These are phyloP conservation scores for Cryptosporidium viatorum DNA, from an alignment of 169 alveolate species.

Conservation along the genomic window DNA sequence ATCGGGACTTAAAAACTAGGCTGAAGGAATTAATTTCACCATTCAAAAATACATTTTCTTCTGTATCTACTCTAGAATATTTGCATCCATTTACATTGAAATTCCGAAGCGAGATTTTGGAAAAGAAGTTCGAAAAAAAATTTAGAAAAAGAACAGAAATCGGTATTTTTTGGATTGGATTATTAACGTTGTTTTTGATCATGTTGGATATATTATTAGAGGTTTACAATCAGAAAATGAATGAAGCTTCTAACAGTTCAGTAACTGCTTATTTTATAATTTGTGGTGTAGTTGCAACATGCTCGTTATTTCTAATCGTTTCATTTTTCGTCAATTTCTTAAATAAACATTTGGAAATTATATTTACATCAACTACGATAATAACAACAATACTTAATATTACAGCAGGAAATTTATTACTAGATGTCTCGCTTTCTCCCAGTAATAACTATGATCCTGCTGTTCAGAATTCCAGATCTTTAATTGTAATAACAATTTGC, in stretches of 20 bases:
- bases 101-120: constrained; percentile 58
- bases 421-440: constrained; percentile 27
- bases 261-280: constrained; percentile 45
- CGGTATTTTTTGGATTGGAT: constrained; percentile 70
- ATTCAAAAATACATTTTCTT: constrained; percentile 30
- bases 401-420: constrained; percentile 55
- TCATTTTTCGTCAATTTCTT: constrained; percentile 55
- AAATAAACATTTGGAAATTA: constrained; percentile 36
- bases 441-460: constrained; percentile 38
- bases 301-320: constrained; percentile 29
- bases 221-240: constrained; percentile 15
- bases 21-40: constrained; percentile 60
- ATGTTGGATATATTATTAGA: constrained; percentile 46
- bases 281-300: constrained; percentile 64
- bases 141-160: constrained; percentile 60
- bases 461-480: constrained; percentile 55
- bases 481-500: constrained; percentile 49
- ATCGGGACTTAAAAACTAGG: constrained; percentile 12
- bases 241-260: constrained; percentile 30
- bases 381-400: constrained; percentile 65
- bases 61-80: constrained; percentile 60
- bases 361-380: constrained; percentile 46
- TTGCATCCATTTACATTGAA: constrained; percentile 63
- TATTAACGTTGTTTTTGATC: constrained; percentile 29
- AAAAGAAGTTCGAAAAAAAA: constrained; percentile 36